Evolutionary conservation across 2,329 filamentous ascomycete genomes (phyloP), one percentile per base, ranked within the genome.

Genomic region (Xylariaceae sp.): DNA sequence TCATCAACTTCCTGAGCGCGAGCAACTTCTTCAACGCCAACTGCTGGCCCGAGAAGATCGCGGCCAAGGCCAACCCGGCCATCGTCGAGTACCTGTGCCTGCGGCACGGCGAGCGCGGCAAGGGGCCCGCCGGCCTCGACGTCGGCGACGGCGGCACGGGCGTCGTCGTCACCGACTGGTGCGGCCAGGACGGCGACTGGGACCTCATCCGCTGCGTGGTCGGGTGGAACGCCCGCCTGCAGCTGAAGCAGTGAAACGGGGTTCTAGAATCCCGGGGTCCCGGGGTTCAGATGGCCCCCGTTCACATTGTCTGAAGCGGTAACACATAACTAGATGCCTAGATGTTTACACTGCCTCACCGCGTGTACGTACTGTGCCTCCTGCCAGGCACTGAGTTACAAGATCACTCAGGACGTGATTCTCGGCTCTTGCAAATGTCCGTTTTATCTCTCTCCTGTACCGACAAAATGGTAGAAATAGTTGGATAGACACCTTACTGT

Each of bases 11-110:
- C 56, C 59, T 95, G 42, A 87, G 74, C 46, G 92, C 82, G 1
- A 90, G 83, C 58, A 95, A 95, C 63, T 96, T 96, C 65, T 96
- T 90, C 79, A 89, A 86, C 45, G 69, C 81, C 1, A 78, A 76
- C 35, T 94, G 88, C 59, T 98, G 92, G 92, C 92, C 92, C 0
- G 89, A 94, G 59, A 81, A 76, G 52, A 86, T 98, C 56, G 90
- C 92, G 1, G 80, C 77, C 14, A 86, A 83, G 63, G 71, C 94
- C 31, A 96, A 96, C 63, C 84, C 89, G 13, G 78, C 80, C 2
- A 72, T 79, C 34, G 56, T 79, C 37, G 74, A 79, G 48, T 76
- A 79, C 52, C 57, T 81, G 18, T 80, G 76, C 53, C 60, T 65
- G 43, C 60, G 60, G 10, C 77, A 81, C 52, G 72, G 68, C 29